Evolutionary conservation across 1,284 basidiomycete genomes (phyloP).

Genomic region (Wolfiporia cocos): DNA sequence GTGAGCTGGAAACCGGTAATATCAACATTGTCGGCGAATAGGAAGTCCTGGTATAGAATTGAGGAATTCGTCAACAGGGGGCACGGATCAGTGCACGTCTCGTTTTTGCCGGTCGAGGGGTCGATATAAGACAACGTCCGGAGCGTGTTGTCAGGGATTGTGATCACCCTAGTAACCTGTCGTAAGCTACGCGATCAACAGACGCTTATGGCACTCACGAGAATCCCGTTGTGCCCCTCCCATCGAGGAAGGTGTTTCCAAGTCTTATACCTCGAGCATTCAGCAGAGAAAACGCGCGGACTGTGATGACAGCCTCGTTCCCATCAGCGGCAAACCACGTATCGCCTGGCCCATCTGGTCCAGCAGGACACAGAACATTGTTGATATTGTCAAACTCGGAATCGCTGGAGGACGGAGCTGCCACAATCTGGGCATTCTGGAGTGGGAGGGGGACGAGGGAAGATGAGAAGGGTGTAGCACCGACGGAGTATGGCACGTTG

Average conservation of each 20-base stretch:
- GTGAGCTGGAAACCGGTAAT: constrained; percentile 85
- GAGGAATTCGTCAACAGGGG: constrained; percentile 71
- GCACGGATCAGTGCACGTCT: constrained; percentile 66
- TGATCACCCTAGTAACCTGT: constrained; percentile 80
- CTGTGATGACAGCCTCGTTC: constrained; percentile 64
- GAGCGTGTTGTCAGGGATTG: constrained; percentile 85
- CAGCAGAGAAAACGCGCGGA: constrained; percentile 69
- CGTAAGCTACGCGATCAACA: too few relatives aligned
- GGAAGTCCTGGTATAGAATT: constrained; percentile 84
- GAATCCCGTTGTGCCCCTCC: constrained; percentile 81
- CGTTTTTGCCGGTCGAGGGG: constrained; percentile 64
- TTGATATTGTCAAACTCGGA: constrained; percentile 64
- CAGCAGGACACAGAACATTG: constrained; percentile 81
- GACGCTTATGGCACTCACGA: constrained; percentile 46
- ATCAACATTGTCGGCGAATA: constrained; percentile 57
- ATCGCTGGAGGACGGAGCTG: constrained; percentile 64
- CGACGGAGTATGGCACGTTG: constrained; percentile 68
- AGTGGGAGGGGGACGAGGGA: constrained; percentile 88
- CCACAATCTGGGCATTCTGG: constrained; percentile 57
- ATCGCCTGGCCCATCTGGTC: constrained; percentile 72
- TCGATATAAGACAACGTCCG: constrained; percentile 77
- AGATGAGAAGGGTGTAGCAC: constrained; percentile 82
- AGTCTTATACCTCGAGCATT: constrained; percentile 78
- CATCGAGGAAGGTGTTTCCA: constrained; percentile 83
- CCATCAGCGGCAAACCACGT: constrained; percentile 83